A percentile compares a stretch with the other conserved stretches of the same genome.
Evolutionary conservation across 768 basidiomycete species (phyloP).

Genomic region (Obba rivulosa): DNA sequence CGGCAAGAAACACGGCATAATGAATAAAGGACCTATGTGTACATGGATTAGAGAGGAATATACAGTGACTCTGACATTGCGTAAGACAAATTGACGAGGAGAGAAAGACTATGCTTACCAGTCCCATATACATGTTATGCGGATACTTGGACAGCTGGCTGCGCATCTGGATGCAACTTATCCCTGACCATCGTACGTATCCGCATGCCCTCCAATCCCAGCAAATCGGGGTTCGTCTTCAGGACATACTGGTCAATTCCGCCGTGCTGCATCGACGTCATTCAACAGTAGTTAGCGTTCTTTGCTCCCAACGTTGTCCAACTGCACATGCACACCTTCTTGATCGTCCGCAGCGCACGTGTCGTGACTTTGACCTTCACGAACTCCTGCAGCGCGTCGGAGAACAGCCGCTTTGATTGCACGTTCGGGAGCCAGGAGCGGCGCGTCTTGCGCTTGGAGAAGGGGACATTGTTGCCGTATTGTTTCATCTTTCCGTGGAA

Average conservation of each 20-base stretch:
- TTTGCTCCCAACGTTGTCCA: background rate
- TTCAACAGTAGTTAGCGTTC: background rate
- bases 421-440: slow-evolving; percentile 87
- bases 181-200: slow-evolving; percentile 32
- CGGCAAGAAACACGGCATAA: no score
- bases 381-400: slow-evolving; percentile 53
- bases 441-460: slow-evolving; percentile 84
- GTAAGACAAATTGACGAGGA: background rate
- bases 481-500: slow-evolving; percentile 79
- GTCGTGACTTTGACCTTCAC: slow-evolving; percentile 71
- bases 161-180: slow-evolving; percentile 9
- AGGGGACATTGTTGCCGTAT: slow-evolving; percentile 85
- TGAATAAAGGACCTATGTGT: no score
- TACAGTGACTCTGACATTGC: background rate
- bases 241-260: slow-evolving; percentile 39
- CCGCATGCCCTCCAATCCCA: slow-evolving; percentile 39
- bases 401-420: slow-evolving; percentile 68
- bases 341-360: slow-evolving; percentile 72
- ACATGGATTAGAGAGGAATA: background rate
- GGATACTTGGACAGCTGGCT: background rate
- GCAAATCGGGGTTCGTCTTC: slow-evolving; percentile 30
- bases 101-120: background rate
- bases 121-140: background rate
- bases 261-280: slow-evolving; percentile 17
- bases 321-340: slow-evolving; percentile 50